phyloP scores from a whole-genome alignment of 2,329 filamentous ascomycete genomes.

The Stenocarpella maydis region DNA sequence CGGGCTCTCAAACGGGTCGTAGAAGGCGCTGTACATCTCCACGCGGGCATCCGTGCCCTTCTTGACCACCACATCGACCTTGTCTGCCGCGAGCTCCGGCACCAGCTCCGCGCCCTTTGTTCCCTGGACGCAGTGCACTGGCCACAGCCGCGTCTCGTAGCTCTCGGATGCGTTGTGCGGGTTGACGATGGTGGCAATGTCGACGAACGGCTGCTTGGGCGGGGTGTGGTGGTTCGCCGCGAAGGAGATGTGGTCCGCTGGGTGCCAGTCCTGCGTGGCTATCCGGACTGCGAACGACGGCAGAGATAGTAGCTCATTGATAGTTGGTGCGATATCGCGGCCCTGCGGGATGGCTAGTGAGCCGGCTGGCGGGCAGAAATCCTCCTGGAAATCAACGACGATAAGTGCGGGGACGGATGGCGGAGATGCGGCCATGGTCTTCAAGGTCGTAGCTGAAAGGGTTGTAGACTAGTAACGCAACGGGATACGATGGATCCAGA shows the following conservation, averaged over 20 bases:
- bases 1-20: constrained; percentile 76
- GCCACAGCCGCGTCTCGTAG: constrained; percentile 81
- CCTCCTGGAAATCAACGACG: constrained; percentile 90
- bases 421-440: constrained; percentile 19
- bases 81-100: constrained; percentile 70
- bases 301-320: constrained; percentile 78
- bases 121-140: constrained; percentile 83
- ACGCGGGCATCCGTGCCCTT: constrained; percentile 80
- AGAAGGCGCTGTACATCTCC: constrained; percentile 96
- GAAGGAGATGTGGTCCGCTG: constrained; percentile 85
- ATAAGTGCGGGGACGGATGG: constrained; percentile 63
- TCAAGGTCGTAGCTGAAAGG: constrained; percentile 6
- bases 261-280: constrained; percentile 95
- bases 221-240: constrained; percentile 73
- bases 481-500: neutral
- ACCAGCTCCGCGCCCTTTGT: constrained; percentile 78
- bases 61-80: constrained; percentile 72
- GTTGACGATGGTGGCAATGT: constrained; percentile 70
- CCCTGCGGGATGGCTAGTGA: constrained; percentile 82
- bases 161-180: constrained; percentile 68
- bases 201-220: constrained; percentile 72
- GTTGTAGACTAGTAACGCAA: neutral
- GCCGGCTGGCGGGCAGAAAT: constrained; percentile 90
- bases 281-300: constrained; percentile 78
- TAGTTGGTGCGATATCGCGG: constrained; percentile 70